Evolutionary conservation across 2,329 filamentous ascomycete species (phyloP).

Genomic region (Aspergillus fijiensis): DNA sequence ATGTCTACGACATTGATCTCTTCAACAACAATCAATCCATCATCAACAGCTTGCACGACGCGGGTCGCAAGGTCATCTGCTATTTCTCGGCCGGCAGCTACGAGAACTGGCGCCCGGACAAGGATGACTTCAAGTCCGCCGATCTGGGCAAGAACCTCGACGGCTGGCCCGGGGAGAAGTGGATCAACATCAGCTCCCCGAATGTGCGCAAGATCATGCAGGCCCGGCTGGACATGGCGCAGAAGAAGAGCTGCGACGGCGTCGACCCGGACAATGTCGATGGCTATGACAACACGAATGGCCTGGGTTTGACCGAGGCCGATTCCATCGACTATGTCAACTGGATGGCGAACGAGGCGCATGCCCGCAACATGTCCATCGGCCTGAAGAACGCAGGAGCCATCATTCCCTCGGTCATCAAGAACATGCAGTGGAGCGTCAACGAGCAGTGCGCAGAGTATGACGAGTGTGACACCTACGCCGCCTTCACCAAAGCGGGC

Average conservation of each 20-base stretch:
- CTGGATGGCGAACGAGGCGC: constrained; percentile 59
- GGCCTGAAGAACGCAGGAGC: constrained; percentile 68
- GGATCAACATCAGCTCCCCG: constrained; percentile 60
- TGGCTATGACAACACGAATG: constrained; percentile 64
- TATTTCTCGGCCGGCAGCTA: constrained; percentile 73
- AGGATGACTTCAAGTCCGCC: constrained; percentile 50
- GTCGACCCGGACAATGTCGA: constrained; percentile 73
- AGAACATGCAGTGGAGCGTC: constrained; percentile 63
- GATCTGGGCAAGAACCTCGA: constrained; percentile 61
- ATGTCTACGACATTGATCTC: constrained; percentile 62
- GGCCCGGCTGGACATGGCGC: constrained; percentile 58
- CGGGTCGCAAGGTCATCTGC: constrained; percentile 65
- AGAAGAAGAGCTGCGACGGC: constrained; percentile 63
- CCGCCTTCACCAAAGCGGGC: constrained; percentile 56
- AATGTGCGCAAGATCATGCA: constrained; percentile 66
- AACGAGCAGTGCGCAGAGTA: constrained; percentile 68
- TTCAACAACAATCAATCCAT: constrained; percentile 53
- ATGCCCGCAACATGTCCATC: constrained; percentile 56
- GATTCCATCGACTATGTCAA: constrained; percentile 60
- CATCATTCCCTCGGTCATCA: constrained; percentile 55
- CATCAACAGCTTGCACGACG: constrained; percentile 50
- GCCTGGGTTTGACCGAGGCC: constrained; percentile 56
- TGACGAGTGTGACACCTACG: constrained; percentile 59
- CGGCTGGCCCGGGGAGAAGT: constrained; percentile 67
- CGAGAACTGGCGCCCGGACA: constrained; percentile 63